Evolutionary conservation across 768 basidiomycete species (phyloP), one percentile per base, ranked within the genome.

Genomic region (Pholiota microspora): DNA sequence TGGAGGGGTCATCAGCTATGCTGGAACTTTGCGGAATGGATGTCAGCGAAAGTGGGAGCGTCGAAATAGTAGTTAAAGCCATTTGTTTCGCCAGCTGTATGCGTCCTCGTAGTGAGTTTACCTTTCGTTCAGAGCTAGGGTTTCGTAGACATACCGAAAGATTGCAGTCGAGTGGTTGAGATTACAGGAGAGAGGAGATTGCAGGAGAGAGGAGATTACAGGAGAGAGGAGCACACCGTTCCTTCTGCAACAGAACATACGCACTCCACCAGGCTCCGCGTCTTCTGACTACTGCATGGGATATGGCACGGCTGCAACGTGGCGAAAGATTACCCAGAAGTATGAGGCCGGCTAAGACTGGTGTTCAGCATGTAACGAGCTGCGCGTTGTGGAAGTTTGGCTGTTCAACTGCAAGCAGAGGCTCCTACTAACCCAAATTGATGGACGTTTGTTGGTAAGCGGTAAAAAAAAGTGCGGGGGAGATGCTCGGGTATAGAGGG

Each of bases 1-100:
- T 28, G 6, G 48, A 15, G 7, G 56, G 45, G 35, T 55, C 47
- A 38, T 57, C 57, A 21, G 55, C 31, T 21, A 49, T 49, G 23
- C 53, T 42, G n/a, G 40, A 42, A 4, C 18, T 10, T 12, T 12
- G 7, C 29, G 29, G 6, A 6, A 31, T 31, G 29, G 29, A 31
- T 12, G 29, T 12, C 29, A 31, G 29, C 29, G 29, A 31, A 10
- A 21, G 12, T 3, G 40, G 18, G 10, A 42, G 16, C 9, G 40
- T 21, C 6, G 40, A 42, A n/a, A 42, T 7, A 23, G n/a, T 7
- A 9, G 40, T 21, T 16, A 12, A 42, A n/a, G 40, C 18, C 12
- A 12, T 23, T 7, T 21, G 23, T 42, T 21, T 42, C 40, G 21
- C 40, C 40, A 42, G 40, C 40, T 42, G 9, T 18, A 10, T 42